Conservation (phyloP, 345 rosid genomes). For the Hibiscus tridactylites region DNA sequence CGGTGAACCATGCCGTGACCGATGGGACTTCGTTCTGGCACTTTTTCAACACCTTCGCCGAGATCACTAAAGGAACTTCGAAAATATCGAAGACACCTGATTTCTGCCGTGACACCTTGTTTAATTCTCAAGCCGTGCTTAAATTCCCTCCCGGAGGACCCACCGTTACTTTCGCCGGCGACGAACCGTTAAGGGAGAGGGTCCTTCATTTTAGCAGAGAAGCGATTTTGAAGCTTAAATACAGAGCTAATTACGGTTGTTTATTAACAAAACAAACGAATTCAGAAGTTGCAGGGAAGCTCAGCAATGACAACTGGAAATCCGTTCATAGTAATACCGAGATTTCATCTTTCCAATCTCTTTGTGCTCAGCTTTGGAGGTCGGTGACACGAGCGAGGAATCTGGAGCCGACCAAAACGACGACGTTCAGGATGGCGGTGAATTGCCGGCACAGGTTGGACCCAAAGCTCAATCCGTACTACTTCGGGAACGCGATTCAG, state of each 20-base stretch:
- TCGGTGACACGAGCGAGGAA: constrained; percentile 83
- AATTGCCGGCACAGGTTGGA: constrained; percentile 86
- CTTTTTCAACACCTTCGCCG: neutral
- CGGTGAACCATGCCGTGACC: neutral
- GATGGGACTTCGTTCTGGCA: neutral
- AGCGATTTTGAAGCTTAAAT: neutral
- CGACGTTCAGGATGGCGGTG: constrained; percentile 90
- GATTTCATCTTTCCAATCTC: constrained; percentile 88
- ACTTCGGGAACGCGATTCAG: constrained; percentile 93
- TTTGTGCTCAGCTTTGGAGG: constrained; percentile 79
- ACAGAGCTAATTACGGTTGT: neutral
- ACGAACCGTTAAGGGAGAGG: neutral
- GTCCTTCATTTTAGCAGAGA: neutral
- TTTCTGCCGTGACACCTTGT: neutral
- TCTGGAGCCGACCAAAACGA: constrained; percentile 37
- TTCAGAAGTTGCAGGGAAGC: constrained; percentile 43
- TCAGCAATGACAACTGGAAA: constrained; percentile 38
- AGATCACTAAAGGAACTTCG: neutral
- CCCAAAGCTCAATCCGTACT: constrained; percentile 57
- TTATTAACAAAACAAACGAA: neutral
- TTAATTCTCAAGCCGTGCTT: neutral
- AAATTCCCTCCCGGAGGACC: neutral
- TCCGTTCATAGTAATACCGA: constrained; percentile 36
- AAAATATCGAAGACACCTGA: neutral
- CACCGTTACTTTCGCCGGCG: neutral